Percentiles rank a stretch among this genome's conserved stretches.
phyloP scores from a whole-genome alignment of 345 rosid species.

The Citrus glauca region DNA sequence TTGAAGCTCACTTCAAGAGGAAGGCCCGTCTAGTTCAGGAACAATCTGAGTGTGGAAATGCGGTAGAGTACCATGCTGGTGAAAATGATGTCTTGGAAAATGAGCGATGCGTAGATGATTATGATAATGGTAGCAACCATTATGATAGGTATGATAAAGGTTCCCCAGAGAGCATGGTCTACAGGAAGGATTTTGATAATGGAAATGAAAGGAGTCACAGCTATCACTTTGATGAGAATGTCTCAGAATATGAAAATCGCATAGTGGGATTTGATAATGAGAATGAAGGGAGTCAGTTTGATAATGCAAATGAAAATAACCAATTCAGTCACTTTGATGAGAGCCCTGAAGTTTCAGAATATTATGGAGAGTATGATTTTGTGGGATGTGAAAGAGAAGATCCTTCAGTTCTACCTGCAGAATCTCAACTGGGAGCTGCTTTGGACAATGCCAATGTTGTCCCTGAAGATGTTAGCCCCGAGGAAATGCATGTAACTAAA shows the following conservation, averaged over 20 bases:
- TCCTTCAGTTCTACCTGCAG: slow-evolving; percentile 17
- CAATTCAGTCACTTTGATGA: slow-evolving; percentile 39
- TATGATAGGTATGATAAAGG: slow-evolving; percentile 23
- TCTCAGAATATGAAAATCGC: slow-evolving; percentile 12
- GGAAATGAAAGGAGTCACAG: slow-evolving; percentile 15
- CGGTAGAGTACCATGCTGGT: slow-evolving; percentile 25
- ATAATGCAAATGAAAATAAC: slow-evolving; percentile 19
- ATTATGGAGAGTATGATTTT: slow-evolving; percentile 20
- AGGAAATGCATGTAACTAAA: slow-evolving; percentile 26
- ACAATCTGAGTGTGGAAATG: slow-evolving; percentile 40
- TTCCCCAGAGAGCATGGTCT: slow-evolving; percentile 20
- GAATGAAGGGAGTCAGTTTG: slow-evolving; percentile 23
- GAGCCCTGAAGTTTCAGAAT: slow-evolving; percentile 42
- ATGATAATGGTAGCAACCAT: slow-evolving; percentile 22
- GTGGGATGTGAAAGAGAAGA: slow-evolving; percentile 30
- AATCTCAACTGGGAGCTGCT: slow-evolving; percentile 30
- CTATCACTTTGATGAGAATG: slow-evolving; percentile 26
- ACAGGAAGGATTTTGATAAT: slow-evolving; percentile 15
- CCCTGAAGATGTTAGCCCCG: slow-evolving; percentile 13
- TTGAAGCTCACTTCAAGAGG: slow-evolving; percentile 90
- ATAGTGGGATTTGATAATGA: slow-evolving; percentile 6
- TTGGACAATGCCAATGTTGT: slow-evolving; percentile 16
- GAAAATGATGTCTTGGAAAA: slow-evolving; percentile 25
- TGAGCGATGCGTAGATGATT: slow-evolving; percentile 26
- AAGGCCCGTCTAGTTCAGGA: slow-evolving; percentile 49